Evolutionary conservation across 208 protist species (phyloP), one percentile per base, ranked within the genome.

Genomic region (Leishmania major): DNA sequence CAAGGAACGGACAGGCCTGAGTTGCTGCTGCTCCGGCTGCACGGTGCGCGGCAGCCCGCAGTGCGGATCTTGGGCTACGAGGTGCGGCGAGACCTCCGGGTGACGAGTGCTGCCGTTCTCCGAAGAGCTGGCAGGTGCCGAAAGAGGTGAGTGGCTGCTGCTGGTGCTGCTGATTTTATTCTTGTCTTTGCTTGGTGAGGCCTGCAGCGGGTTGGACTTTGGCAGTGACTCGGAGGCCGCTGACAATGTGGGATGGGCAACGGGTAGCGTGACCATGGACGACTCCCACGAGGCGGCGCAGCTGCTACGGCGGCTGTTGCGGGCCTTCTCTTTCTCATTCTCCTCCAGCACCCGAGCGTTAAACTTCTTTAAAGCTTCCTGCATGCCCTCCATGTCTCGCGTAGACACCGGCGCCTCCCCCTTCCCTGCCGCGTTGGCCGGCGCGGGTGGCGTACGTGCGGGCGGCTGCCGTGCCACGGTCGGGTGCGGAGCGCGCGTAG

Each of bases 321-420:
- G 76, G 22, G 76, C 57, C 57, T 55, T 37, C 7, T 80, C 77
- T 55, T 53, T 35, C 57, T 81, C 71, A 7, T 31, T 64, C 60
- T 85, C 81, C 76, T 80, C 77, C 35, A 75, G 28, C 45, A 85
- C 22, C 5, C 81, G 67, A 57, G 67, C 59, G 64, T 85, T 85
- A 40, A 85, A 85, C 28, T 62, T 22, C 81, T 78, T 69, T 11
- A 85, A 47, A 8, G 77, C 81, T 2, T 70, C 35, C 15, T 45
- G 75, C 69, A 85, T 77, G 4, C n/a, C 62, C 57, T 53, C 51
- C 47, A n/a, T 13, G 10, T 78, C 64, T 40, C 15, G 80, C 51
- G n/a, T 47, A 22, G 60, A 71, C 8, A 67, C 53, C 6, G 66
- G 55, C 10, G 66, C 45, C 51, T 19, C 66, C 0, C 11, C 47